Conservation (phyloP, 2,329 filamentous ascomycete genomes). For the Monosporascus sp. region DNA sequence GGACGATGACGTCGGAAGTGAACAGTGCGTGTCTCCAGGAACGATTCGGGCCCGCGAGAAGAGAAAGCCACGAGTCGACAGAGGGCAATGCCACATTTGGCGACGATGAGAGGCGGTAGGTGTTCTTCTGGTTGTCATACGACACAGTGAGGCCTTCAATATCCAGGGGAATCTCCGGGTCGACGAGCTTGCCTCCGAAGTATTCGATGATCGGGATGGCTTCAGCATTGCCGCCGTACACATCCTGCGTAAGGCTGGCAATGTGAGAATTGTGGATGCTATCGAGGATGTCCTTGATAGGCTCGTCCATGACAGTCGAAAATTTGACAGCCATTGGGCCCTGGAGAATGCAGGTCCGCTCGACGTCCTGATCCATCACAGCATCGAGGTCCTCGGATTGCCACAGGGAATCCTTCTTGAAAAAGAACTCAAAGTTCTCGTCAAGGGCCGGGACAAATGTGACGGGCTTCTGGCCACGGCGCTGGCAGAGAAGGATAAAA, state of each 20-base stretch:
- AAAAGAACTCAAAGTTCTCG: slow-evolving; percentile 97
- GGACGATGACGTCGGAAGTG: slow-evolving; percentile 86
- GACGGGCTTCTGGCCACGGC: slow-evolving; percentile 89
- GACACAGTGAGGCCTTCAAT: slow-evolving; percentile 82
- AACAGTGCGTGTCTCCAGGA: slow-evolving; percentile 96
- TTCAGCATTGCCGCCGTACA: slow-evolving; percentile 69
- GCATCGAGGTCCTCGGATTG: slow-evolving; percentile 97
- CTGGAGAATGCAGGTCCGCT: slow-evolving; percentile 91
- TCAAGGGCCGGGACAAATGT: slow-evolving; percentile 95
- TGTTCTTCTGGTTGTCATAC: slow-evolving; percentile 72
- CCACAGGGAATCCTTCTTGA: slow-evolving; percentile 99
- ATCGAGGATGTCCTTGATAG: slow-evolving; percentile 90
- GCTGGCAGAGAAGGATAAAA: slow-evolving; percentile 88
- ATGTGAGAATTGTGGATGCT: slow-evolving; percentile 88
- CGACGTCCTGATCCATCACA: slow-evolving; percentile 92
- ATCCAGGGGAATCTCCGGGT: slow-evolving; percentile 66
- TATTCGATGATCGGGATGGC: slow-evolving; percentile 86
- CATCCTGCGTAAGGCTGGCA: slow-evolving; percentile 67
- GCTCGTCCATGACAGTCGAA: slow-evolving; percentile 85
- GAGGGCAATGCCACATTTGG: slow-evolving; percentile 71
- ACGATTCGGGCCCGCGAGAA: slow-evolving; percentile 78
- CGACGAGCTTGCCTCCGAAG: slow-evolving; percentile 83
- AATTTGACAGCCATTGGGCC: slow-evolving; percentile 90
- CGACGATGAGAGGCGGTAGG: slow-evolving; percentile 75
- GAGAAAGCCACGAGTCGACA: slow-evolving; percentile 76